A percentile compares a stretch with the other conserved stretches of the same genome.
Conservation (phyloP, 129 eudicot species). For the Flaveria linearis region DNA sequence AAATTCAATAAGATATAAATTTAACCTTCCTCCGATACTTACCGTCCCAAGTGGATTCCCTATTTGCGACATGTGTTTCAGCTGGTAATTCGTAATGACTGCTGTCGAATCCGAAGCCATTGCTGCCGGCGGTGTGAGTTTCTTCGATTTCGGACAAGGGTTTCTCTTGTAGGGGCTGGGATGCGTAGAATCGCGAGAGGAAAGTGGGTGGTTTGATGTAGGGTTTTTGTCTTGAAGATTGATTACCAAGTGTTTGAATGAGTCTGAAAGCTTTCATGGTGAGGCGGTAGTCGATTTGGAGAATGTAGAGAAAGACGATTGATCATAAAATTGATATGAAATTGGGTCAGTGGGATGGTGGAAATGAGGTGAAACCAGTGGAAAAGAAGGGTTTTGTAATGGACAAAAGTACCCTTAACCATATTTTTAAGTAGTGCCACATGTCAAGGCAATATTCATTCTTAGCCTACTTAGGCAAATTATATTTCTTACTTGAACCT, state of each 20-base stretch:
- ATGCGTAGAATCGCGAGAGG: slow-evolving; percentile 41
- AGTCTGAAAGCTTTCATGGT: slow-evolving; percentile 66
- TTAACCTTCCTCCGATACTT: slow-evolving; percentile 62
- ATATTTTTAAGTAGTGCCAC: too few relatives aligned
- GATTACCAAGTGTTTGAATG: slow-evolving; percentile 26
- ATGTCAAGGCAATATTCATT: too few relatives aligned
- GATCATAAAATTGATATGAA: slow-evolving; percentile 9
- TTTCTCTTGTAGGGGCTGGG: slow-evolving; percentile 41
- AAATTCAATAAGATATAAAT: too few relatives aligned
- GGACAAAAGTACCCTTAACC: too few relatives aligned
- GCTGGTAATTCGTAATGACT: slow-evolving; percentile 51
- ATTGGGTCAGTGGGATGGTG: not conserved
- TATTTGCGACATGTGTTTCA: not conserved
- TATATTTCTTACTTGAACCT: too few relatives aligned
- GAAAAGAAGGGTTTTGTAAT: slow-evolving; percentile 36
- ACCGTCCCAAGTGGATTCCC: slow-evolving; percentile 60
- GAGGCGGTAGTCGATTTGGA: not conserved
- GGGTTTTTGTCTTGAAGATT: slow-evolving; percentile 32
- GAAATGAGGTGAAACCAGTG: not conserved
- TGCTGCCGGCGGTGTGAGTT: slow-evolving; percentile 3
- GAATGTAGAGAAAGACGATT: not conserved
- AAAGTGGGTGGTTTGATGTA: slow-evolving; percentile 15
- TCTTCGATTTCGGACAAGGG: slow-evolving; percentile 10
- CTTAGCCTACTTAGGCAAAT: too few relatives aligned
- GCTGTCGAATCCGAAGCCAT: slow-evolving; percentile 61